Base-by-base conservation (phyloP, 208 protist genomes). In the Cochliopodium minus region DNA sequence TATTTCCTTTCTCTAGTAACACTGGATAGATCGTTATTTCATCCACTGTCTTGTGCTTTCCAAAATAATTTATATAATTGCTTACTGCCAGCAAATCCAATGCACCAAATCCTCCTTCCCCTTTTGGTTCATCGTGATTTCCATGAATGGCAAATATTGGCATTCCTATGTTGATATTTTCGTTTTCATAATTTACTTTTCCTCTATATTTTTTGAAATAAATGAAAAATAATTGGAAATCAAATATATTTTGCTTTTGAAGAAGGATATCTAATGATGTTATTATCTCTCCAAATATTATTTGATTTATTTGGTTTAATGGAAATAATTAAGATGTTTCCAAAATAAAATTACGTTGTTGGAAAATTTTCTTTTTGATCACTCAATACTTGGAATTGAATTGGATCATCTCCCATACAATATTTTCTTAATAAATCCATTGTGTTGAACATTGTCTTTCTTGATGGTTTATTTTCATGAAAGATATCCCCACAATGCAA, bases 131-230 rank as follows among this genome's bases (percentile, higher is more conserved):
- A 64, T 99, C 95, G 72, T 99, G 95, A 67, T 99, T 99, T 46
- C 95, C 95, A 73, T 98, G 93, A 57, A 99, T 96, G 7, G 77
- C 77, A 79, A 98, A 98, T 26, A 98, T 78, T 0, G 95, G 95
- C n/a, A 97, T 62, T 11, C 75, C 65, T 6, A 99, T 76, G 71
- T 97, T 97, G 38, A 93, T 76, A 68, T 98, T 97, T 17, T 90
- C 89, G 65, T 98, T 92, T 54, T 94, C 67, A 66, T 79, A 90
- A 59, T 91, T 91, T 34, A 73, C 78, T 11, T 32, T 64, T 20
- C 38, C 38, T 35, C 4, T n/a, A 3, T 35, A 6, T 25, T 52
- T 52, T 36, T 57, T 38, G 2, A 51, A 38, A 22, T n/a, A 42
- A 42, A 22, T 22, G 10, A 35, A 11, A 35, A 35, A 15, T 11